These are phyloP conservation scores for Reticulascus tulasneorum DNA, from an alignment of 2,329 filamentous ascomycete genomes.

Conservation along the genomic window DNA sequence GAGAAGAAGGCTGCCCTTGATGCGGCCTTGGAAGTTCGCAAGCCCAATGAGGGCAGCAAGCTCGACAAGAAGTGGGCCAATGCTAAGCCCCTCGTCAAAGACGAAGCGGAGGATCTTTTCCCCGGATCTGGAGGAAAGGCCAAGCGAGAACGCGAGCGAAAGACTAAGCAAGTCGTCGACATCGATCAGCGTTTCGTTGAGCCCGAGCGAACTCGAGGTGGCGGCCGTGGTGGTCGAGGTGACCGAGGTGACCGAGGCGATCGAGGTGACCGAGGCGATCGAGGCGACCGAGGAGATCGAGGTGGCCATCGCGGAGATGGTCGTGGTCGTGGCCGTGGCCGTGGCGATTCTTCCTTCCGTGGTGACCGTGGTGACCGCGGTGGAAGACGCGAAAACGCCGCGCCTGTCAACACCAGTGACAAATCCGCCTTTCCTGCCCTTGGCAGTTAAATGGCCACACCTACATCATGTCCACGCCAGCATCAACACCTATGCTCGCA, in stretches of 20 bases:
- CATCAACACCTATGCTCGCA: too few relatives aligned
- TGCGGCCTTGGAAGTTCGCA: conserved; percentile 65
- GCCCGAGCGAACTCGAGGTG: conserved; percentile 53
- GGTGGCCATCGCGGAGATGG: conserved; percentile 43
- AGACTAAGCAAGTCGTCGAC: conserved; percentile 85
- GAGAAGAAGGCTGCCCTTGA: conserved; percentile 74
- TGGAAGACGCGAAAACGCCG: conserved; percentile 41
- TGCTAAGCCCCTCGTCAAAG: conserved; percentile 68
- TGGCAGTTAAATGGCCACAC: conserved; percentile 40
- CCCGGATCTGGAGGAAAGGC: conserved; percentile 70
- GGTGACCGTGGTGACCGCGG: conserved; percentile 40
- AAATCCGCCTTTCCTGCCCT: conserved; percentile 59
- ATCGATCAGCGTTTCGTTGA: conserved; percentile 83
- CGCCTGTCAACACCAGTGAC: conserved; percentile 53
- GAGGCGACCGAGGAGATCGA: conserved; percentile 47
- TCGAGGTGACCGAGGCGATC: conserved; percentile 40
- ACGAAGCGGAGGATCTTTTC: conserved; percentile 73
- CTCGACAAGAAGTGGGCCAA: conserved; percentile 87
- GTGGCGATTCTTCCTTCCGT: conserved; percentile 37
- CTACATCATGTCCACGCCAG: conserved; percentile 1
- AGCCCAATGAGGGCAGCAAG: conserved; percentile 89
- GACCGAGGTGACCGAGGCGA: conserved; percentile 46
- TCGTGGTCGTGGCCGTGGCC: conserved; percentile 39
- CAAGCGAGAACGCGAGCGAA: conserved; percentile 81
- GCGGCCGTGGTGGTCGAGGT: conserved; percentile 48